phyloP scores from a whole-genome alignment of 2,329 filamentous ascomycete species.

The Aspergillus hiratsukae region DNA sequence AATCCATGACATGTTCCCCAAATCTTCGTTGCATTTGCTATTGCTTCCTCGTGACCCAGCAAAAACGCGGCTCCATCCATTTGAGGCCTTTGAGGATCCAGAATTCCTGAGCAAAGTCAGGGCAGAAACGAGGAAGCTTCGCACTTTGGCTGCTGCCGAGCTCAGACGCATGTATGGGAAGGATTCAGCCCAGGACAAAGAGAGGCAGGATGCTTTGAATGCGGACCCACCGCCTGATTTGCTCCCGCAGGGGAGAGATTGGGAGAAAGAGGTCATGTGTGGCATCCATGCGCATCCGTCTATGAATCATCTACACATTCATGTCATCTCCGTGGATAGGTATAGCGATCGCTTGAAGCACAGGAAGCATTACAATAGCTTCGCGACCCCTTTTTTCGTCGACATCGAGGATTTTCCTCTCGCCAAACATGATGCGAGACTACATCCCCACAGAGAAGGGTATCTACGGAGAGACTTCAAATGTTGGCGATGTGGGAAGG shows the following conservation, averaged over 20 bases:
- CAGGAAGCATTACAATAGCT: constrained; percentile 88
- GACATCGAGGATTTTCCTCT: constrained; percentile 76
- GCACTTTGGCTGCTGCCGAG: constrained; percentile 65
- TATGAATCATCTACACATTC: constrained; percentile 89
- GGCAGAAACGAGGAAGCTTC: constrained; percentile 58
- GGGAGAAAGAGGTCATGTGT: constrained; percentile 66
- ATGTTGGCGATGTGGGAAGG: constrained; percentile 79
- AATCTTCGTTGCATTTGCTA: constrained; percentile 77
- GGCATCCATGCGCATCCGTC: constrained; percentile 85
- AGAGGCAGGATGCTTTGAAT: constrained; percentile 62
- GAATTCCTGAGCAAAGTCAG: constrained; percentile 63
- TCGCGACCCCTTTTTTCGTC: constrained; percentile 80
- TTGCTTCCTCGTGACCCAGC: constrained; percentile 70
- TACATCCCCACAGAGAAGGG: constrained; percentile 51
- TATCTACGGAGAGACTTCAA: constrained; percentile 63
- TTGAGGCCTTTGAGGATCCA: constrained; percentile 68
- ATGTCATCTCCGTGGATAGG: constrained; percentile 79
- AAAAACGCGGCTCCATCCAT: constrained; percentile 65
- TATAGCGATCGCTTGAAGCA: constrained; percentile 68
- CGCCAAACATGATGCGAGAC: constrained; percentile 57
- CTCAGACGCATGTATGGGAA: constrained; percentile 64
- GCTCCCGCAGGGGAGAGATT: constrained; percentile 72
- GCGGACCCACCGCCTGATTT: constrained; percentile 45
- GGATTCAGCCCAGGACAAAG: constrained; percentile 59
- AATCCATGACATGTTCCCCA: constrained; percentile 81